Conservation (phyloP, 106 monocot species). For the Cymbidium sinense region DNA sequence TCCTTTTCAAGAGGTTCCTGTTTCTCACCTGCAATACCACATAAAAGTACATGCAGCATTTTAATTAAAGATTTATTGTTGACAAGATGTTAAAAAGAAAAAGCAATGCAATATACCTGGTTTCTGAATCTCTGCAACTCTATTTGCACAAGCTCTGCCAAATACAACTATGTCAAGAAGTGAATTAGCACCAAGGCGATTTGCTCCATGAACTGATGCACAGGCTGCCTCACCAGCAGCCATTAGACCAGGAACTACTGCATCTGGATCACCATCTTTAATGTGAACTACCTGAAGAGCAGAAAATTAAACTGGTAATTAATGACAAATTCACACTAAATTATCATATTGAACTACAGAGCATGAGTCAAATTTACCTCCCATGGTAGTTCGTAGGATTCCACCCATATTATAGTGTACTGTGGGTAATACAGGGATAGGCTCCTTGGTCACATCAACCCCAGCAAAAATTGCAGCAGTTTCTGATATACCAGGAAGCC, state of each 20-base stretch:
- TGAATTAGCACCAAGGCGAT: slow-evolving; percentile 93
- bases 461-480: slow-evolving; percentile 99
- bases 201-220: slow-evolving; percentile 99
- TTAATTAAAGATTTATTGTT: not conserved
- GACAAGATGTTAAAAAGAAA: not conserved
- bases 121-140: slow-evolving; percentile 76
- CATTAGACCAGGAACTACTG: slow-evolving; percentile 85
- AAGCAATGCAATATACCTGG: slow-evolving; percentile 44
- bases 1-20: slow-evolving; percentile 75
- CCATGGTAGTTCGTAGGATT: slow-evolving; percentile 91
- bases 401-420: slow-evolving; percentile 99
- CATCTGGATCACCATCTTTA: slow-evolving; percentile 71
- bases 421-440: slow-evolving; percentile 95
- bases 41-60: not conserved
- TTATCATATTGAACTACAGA: not conserved
- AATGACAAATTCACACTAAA: not conserved
- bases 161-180: slow-evolving; percentile 99
- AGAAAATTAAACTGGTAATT: slow-evolving; percentile 3
- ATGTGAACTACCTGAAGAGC: slow-evolving; percentile 61
- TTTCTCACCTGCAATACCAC: slow-evolving; percentile 45
- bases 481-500: slow-evolving; percentile 99
- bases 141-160: slow-evolving; percentile 96
- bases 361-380: slow-evolving; percentile 41
- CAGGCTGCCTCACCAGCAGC: slow-evolving; percentile 98
- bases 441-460: slow-evolving; percentile 99